Percentiles rank a stretch among this genome's conserved stretches.
Evolutionary conservation across 192 early-diverging fungal genomes (phyloP).

Genomic region (Pecoramyces ruminantium): DNA sequence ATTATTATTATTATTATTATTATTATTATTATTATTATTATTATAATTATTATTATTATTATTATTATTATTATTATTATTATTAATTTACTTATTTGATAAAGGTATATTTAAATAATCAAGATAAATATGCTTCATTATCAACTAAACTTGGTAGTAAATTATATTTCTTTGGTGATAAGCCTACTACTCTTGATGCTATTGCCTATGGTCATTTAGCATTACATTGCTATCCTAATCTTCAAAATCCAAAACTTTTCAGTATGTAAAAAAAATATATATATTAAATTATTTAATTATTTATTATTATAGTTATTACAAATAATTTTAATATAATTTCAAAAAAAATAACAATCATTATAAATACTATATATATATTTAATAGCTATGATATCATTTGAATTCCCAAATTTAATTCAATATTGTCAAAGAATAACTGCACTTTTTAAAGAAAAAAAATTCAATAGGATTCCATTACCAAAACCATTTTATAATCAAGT

Average conservation of each 20-base stretch:
- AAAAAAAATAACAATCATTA: too few species aligned
- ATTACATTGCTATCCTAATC: constrained; percentile 53
- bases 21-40: too few species aligned
- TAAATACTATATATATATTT: not conserved
- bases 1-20: too few species aligned
- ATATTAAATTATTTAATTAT: too few species aligned
- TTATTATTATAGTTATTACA: not conserved
- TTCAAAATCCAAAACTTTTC: constrained; percentile 49
- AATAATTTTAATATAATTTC: not conserved
- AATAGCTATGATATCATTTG: constrained; percentile 4
- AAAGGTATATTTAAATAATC: constrained; percentile 53
- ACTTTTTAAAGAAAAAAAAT: not conserved
- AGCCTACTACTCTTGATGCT: constrained; percentile 59
- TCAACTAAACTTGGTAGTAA: constrained; percentile 54
- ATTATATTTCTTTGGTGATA: constrained; percentile 68
- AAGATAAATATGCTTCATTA: constrained; percentile 45
- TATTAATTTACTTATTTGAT: not conserved
- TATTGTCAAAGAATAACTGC: constrained; percentile 17
- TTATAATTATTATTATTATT: too few species aligned
- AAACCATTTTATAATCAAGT: not conserved
- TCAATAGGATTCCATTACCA: not conserved
- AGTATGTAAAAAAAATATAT: constrained; percentile 35
- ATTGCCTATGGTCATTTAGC: constrained; percentile 70
- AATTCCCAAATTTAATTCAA: constrained; percentile 45
- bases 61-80: too few species aligned